Evolutionary conservation across 1,139 yeast genomes (phyloP), one percentile per base, ranked within the genome.

Genomic region (Saccharomycopsis crataegensis): DNA sequence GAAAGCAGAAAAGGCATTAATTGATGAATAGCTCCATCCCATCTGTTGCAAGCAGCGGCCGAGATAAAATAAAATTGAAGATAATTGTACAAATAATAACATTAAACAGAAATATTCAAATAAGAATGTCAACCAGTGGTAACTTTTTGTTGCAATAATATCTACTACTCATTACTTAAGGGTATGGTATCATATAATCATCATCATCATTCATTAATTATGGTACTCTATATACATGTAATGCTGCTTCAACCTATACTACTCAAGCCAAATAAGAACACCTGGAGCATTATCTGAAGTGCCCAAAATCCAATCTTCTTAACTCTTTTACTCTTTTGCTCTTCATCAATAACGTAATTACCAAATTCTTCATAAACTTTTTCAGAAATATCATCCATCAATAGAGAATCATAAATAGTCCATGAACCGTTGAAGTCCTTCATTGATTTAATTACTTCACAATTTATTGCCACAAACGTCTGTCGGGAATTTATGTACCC

Each of bases 301-400:
- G 96, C 82, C 99, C 99, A 93, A 65, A 93, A 88, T 1, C 96
- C 95, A 8, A 93, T 90, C 64, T 90, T 86, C 61, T 79, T 79
- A 76, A 91, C 75, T 55, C 98, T 70, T 36, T 83, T 72, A 12
- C 82, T 73, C 50, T 94, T 72, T 34, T 83, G 82, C 61, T 88
- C 87, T 60, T 93, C 97, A 66, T 93, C 94, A 14, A 86, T 86
- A 33, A 89, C 96, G 63, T 90, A 91, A 52, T 83, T 79, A 3
- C 83, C 96, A 68, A 93, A 90, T 42, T 93, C 91, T 62, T 89
- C 93, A 67, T 91, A 91, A 2, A 91, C 95, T 62, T 88, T 96
- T 46, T 84, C 84, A 41, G 94, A 85, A 53, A 94, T 76, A 64
- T 91, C 98, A 64, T 87, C 95, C 96, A 93, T 89, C 57, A 93